A percentile compares a stretch with the other conserved stretches of the same genome.
Evolutionary conservation across 2,329 filamentous ascomycete species (phyloP).

Genomic region (Colletotrichum endophyticum): DNA sequence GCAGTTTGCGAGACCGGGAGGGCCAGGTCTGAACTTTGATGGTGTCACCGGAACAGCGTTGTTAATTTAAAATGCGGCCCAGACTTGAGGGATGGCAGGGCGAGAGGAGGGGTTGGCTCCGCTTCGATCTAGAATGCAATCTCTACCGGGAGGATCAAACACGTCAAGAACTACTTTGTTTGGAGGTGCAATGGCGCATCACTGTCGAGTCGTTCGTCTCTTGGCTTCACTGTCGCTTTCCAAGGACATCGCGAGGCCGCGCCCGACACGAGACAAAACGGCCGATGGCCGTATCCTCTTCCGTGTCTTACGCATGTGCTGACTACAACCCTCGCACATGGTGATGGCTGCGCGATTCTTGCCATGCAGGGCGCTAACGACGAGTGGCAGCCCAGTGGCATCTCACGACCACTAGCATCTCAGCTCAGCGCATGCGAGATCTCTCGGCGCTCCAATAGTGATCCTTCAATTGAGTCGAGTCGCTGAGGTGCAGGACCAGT

Average conservation of each 20-base stretch:
- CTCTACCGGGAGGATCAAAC: constrained; percentile 9
- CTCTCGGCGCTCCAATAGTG: neutral
- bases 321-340: neutral
- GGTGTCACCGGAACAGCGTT: neutral
- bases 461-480: neutral
- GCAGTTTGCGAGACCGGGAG: neutral
- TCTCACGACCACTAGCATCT: neutral
- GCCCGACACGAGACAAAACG: neutral
- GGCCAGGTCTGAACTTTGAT: neutral
- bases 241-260: neutral
- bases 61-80: constrained; percentile 2
- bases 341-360: neutral
- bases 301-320: neutral
- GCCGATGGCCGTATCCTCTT: neutral
- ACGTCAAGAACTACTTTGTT: neutral
- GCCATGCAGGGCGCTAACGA: neutral
- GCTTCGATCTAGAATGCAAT: neutral
- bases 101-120: neutral
- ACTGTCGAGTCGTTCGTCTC: too few species aligned
- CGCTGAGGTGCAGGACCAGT: neutral
- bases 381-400: neutral
- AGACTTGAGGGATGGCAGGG: neutral
- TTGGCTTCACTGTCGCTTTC: neutral
- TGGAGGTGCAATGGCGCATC: neutral
- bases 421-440: neutral